phyloP scores from a whole-genome alignment of 2,329 filamentous ascomycete genomes.

The Colletotrichum sublineola region DNA sequence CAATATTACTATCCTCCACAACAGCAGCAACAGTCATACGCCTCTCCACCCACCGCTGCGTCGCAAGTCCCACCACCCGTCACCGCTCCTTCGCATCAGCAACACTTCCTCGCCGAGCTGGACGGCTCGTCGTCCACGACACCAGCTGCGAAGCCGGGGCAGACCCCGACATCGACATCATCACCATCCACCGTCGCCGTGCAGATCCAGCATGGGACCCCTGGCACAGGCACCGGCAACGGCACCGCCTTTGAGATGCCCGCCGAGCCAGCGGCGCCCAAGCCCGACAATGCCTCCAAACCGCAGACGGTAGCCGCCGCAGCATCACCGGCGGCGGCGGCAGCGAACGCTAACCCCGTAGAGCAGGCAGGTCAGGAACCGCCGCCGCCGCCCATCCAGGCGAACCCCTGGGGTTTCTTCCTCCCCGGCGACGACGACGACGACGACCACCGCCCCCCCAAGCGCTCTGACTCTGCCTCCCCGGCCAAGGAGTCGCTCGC shows the following conservation, averaged over 20 bases:
- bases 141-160: slow-evolving; percentile 5
- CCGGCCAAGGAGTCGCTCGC: slow-evolving; percentile 10
- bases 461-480: neutral
- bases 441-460: slow-evolving; percentile 7
- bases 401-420: slow-evolving; percentile 44
- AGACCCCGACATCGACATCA: slow-evolving; percentile 21
- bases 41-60: neutral
- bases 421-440: slow-evolving; percentile 15
- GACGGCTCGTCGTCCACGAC: slow-evolving; percentile 25
- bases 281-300: neutral
- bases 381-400: slow-evolving; percentile 29
- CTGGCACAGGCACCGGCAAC: neutral
- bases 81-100: slow-evolving; percentile 11
- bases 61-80: neutral
- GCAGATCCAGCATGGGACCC: slow-evolving; percentile 5
- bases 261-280: slow-evolving; percentile 16
- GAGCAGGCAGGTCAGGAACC: slow-evolving; percentile 6
- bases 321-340: neutral
- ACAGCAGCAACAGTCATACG: slow-evolving; percentile 29
- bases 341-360: neutral
- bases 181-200: neutral
- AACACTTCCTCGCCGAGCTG: slow-evolving; percentile 41
- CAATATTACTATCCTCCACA: slow-evolving; percentile 36
- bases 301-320: slow-evolving; percentile 1
- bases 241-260: slow-evolving; percentile 32